Evolutionary conservation across 805 yeast species (phyloP), one percentile per base, ranked within the genome.

Genomic region (Yarrowia divulgata): DNA sequence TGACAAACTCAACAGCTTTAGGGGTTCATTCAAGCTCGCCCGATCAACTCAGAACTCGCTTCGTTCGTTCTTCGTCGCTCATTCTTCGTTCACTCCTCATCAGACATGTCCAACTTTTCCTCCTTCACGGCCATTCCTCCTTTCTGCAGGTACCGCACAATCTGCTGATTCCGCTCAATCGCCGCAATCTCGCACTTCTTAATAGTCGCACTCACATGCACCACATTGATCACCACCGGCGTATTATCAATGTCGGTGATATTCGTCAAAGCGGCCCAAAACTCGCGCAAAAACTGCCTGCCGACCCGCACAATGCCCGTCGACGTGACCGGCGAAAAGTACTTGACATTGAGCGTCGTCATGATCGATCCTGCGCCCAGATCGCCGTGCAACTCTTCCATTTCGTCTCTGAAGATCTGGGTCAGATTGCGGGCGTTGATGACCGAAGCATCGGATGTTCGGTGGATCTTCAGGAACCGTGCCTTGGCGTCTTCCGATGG

Each of bases 131-230:
- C 14, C 67, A 62, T n/a, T 5, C 43, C 45, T 1, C 52, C 55
- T 14, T 35, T 63, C 12, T 23, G 46, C 58, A 63, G 10, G 16
- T 63, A 48, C 57, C 57, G 29, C 23, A 63, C 57, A 63, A 63
- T 63, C 68, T 63, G 16, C 18, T 32, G 34, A 4, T 63, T 49
- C 10, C 57, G 23, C 6, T 63, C 57, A 37, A 91, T 86, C 0
- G 93, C 89, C 70, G 82, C 85, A 72, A 87, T 84, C 75, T 93
- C 97, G 72, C 96, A 86, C 75, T 91, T 91, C 75, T 88, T 88
- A 40, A 93, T 93, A 0, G 97, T 92, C 0, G 97, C 98, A 74
- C 97, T 88, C 0, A 91, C 87, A 69, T 89, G 90, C 5, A 85
- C 79, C 37, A 90, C 88, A 68, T 88, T 82, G 16, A 93, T 77